Evolutionary conservation across 2,329 filamentous ascomycete species (phyloP), one percentile per base, ranked within the genome.

Genomic region (Aplosporella prunicola): DNA sequence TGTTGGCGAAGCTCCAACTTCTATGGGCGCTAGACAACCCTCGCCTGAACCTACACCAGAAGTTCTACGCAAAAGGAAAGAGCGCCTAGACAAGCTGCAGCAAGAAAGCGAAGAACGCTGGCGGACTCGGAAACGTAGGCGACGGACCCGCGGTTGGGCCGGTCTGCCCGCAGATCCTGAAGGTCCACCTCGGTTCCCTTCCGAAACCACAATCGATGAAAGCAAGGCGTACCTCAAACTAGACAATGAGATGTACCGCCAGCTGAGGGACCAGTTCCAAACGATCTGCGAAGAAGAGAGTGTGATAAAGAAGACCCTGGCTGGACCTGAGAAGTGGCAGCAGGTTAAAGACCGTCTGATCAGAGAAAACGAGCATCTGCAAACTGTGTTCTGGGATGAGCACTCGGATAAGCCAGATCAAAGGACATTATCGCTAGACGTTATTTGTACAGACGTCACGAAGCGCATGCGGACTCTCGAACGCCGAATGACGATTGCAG

Each of bases 201-300:
- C 83, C 0, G 84, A 91, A 57, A 88, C 81, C 9, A 88, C 83
- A 0, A 73, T 91, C 41, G 80, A 84, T 46, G 82, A 89, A 58
- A 80, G 80, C 51, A 84, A 86, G 51, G 68, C 69, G 9, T 80
- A 78, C 42, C 64, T 93, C 18, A 66, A 63, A 24, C 64, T 93
- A 22, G 74, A 81, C 49, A 73, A 70, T 32, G 57, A 67, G 1
- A 62, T 72, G 27, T 91, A 91, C 54, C 69, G 68, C 20, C 61
- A 74, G 41, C 57, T 85, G 11, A 73, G 84, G 20, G 67, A 76
- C 32, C 71, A 73, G 18, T 91, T 87, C 46, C 72, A 80, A 47
- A 62, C 61, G 8, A 82, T 91, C 10, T 89, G 84, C 51, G 69
- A 76, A 43, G 72, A 78, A 38, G 66, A 72, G 20, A 69, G 69